Evolutionary conservation across 805 yeast species (phyloP), one percentile per base, ranked within the genome.

Genomic region (Dipodascopsis uninucleata): DNA sequence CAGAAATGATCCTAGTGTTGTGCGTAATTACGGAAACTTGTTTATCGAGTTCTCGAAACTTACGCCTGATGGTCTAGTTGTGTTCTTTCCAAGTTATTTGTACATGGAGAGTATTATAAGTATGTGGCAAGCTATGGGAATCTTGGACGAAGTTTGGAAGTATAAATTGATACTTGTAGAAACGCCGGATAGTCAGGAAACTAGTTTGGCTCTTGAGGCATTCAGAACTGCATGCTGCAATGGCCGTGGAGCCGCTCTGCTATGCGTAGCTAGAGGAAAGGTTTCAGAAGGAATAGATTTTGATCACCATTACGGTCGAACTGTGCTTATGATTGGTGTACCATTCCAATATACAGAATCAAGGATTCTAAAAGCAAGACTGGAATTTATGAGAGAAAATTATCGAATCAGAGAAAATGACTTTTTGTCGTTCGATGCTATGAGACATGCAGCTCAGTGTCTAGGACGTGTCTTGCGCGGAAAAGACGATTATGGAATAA

Each of bases 371-470:
- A 93, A 93, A 58, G 98, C 99, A 0, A 76, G 99, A 40, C 70
- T 93, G 35, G 98, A 93, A 66, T 93, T 93, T 59, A 66, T 93
- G 63, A 73, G 97, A 55, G 97, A 93, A 61, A 89, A 88, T 59
- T 90, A 78, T 63, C 94, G 88, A 58, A 90, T 93, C 44, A 76
- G 87, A 53, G 98, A 93, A 60, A 88, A 86, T 61, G 98, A 93
- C 60, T 93, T 93, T 62, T 64, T 93, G 29, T 89, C 97, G 8
- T 93, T 93, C 72, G 99, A 93, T 67, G 99, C 99, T 10, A 93
- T 93, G 98, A 79, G 99, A 61, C 99, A 93, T 68, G 99, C 97
- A 3, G 97, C 99, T 0, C 99, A 93, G 65, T 93, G 99, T 67
- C 68, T 93, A 60, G 99, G 99, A 8, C 79, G 99, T 62, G 98